These are phyloP conservation scores for Rhodotorula taiwanensis DNA, from an alignment of 768 basidiomycete genomes.

Conservation along the genomic window DNA sequence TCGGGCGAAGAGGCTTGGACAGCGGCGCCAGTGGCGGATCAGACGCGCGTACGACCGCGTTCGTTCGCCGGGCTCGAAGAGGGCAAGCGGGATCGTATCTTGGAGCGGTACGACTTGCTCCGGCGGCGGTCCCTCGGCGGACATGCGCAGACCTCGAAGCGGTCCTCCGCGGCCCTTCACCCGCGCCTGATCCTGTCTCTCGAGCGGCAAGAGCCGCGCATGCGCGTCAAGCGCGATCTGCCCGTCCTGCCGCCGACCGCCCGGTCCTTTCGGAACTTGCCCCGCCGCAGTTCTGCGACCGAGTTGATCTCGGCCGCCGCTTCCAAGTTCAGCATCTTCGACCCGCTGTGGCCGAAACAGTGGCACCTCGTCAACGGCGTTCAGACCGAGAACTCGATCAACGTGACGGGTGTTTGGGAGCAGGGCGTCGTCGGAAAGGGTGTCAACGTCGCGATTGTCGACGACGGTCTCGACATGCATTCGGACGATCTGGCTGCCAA, in stretches of 20 bases:
- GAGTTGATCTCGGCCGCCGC: constrained; percentile 47
- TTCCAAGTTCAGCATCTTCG: constrained; percentile 59
- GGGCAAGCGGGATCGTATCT: constrained; percentile 36
- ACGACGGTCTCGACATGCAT: constrained; percentile 85
- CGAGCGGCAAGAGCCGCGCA: constrained; percentile 41
- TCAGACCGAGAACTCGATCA: constrained; percentile 66
- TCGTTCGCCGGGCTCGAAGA: constrained; percentile 12
- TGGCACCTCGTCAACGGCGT: constrained; percentile 94
- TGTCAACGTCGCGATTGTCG: constrained; percentile 78
- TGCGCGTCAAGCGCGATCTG: constrained; percentile 44
- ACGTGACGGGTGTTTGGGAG: constrained; percentile 87
- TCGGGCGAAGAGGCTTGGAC: constrained; percentile 41
- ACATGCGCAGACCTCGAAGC: neutral
- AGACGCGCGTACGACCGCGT: constrained; percentile 1
- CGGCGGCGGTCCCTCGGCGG: neutral
- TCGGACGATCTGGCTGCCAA: constrained; percentile 80
- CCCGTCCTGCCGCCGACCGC: constrained; percentile 26
- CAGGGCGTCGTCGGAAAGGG: constrained; percentile 81
- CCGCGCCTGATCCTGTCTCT: constrained; percentile 36
- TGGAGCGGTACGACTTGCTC: constrained; percentile 26
- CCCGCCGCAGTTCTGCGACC: neutral
- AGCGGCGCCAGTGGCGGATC: constrained; percentile 13
- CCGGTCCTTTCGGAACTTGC: neutral
- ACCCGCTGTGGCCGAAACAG: constrained; percentile 75
- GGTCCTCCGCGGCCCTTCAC: neutral